A percentile compares a stretch with the other conserved stretches of the same genome.
Conservation (phyloP, 208 protist species). For the Leishmania turanica region DNA sequence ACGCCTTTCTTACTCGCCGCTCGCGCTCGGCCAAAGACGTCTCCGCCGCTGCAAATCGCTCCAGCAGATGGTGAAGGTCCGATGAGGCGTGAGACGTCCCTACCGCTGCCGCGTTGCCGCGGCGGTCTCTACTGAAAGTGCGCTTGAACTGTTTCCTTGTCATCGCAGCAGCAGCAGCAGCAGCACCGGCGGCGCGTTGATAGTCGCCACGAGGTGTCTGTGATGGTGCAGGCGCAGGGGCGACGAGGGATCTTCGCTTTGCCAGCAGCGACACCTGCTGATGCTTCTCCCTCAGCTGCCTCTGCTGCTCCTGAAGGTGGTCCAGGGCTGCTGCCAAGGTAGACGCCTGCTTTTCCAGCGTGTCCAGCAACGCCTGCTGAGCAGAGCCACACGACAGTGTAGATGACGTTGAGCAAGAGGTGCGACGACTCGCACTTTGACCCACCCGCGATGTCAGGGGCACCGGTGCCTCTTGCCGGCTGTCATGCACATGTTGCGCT, state of each 20-base stretch:
- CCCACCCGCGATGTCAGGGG: background rate
- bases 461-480: background rate
- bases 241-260: background rate
- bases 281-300: conserved; percentile 21
- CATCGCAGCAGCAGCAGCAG: background rate
- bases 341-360: conserved; percentile 31
- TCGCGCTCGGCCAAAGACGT: conserved; percentile 35
- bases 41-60: conserved; percentile 35
- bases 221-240: background rate
- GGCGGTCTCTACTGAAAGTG: too few relatives aligned
- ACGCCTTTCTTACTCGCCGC: conserved; percentile 28
- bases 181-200: background rate
- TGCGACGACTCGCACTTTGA: conserved; percentile 10
- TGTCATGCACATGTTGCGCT: background rate
- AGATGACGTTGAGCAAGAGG: background rate
- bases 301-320: conserved; percentile 33
- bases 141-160: background rate
- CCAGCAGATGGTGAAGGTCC: conserved; percentile 25
- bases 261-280: conserved; percentile 11
- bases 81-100: background rate
- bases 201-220: background rate
- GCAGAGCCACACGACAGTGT: conserved; percentile 17
- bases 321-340: conserved; percentile 27
- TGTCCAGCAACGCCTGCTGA: conserved; percentile 21
- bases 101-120: background rate